Base-by-base conservation (phyloP, 768 basidiomycete species). In the Lepiota subincarnata region DNA sequence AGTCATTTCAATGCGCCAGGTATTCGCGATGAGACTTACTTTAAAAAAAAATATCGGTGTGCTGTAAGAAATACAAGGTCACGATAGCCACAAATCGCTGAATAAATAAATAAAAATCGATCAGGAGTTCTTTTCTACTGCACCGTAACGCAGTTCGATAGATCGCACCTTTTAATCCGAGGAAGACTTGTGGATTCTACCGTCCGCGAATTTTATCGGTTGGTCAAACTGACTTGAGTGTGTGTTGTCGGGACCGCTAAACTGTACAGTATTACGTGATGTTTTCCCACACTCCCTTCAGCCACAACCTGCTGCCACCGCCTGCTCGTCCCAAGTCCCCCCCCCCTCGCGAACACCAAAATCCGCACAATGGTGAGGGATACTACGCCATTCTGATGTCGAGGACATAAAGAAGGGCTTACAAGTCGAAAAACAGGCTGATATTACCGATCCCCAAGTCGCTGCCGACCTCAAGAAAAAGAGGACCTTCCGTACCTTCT, bases 381-480 rank as follows among this genome's bases (percentile, higher is more conserved):
- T 35, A 16, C 24, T 56, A 42, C 60, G 60, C 55, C 38, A 53
- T 28, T 38, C 22, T 22, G 14, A 24, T 18, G 22, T 41, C 4
- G 16, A 40, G 19, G 20, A 37, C 11, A 38, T 19, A 14, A 31
- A 12, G 28, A 57, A 34, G 55, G 63, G 49, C 53, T 64, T 55
- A 58, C 49, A 3, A 16, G 35, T 16, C 26, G 48, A 8, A 41
- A 40, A 53, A 3, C 62, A 93, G 91, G 87, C 91, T 74, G 92
- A 92, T 72, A 79, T 93, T 63, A 96, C 95, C 74, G 94, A 97
- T 74, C 92, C 94, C 67, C 73, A 84, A 72, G 74, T 91, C 71
- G 97, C 96, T 64, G 95, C 95, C 58, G 96, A 95, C 71, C 82
- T 96, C 78, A 97, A 97, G 88, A 95, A 94, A 82, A 94, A 86